phyloP scores from a whole-genome alignment of 164 flowering plant genomes.

The Stephania cephalantha region DNA sequence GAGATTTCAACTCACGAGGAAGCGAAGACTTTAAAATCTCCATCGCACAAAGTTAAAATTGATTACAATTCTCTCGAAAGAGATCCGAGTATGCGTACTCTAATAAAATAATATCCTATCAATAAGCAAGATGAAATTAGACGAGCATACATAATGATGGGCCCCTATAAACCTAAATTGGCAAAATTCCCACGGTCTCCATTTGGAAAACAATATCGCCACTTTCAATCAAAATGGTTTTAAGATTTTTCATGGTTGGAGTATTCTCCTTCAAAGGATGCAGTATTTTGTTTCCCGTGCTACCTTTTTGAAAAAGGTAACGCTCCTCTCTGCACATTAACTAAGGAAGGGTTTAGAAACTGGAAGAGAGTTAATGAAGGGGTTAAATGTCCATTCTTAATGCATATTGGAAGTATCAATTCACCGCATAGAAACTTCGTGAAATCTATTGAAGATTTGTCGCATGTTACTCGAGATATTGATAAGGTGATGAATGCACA shows the following conservation, averaged over 20 bases:
- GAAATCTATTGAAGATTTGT: no score
- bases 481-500: background rate
- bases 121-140: background rate
- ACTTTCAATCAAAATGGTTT: background rate
- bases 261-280: no score
- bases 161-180: no score
- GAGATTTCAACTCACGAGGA: no score
- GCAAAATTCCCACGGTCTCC: background rate
- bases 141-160: background rate
- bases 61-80: background rate
- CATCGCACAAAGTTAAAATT: background rate
- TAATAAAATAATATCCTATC: background rate
- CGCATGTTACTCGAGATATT: conserved; percentile 5
- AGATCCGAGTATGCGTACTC: background rate
- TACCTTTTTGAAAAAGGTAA: no score
- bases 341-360: no score
- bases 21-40: background rate
- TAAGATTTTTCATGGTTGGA: background rate
- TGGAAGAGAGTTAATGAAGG: no score
- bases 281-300: no score
- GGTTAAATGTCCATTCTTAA: no score
- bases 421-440: no score
- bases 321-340: no score
- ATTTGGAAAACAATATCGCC: background rate
- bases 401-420: background rate